Evolutionary conservation across 257 asterid genomes (phyloP), one percentile per base, ranked within the genome.

Genomic region (Capsicum pubescens): DNA sequence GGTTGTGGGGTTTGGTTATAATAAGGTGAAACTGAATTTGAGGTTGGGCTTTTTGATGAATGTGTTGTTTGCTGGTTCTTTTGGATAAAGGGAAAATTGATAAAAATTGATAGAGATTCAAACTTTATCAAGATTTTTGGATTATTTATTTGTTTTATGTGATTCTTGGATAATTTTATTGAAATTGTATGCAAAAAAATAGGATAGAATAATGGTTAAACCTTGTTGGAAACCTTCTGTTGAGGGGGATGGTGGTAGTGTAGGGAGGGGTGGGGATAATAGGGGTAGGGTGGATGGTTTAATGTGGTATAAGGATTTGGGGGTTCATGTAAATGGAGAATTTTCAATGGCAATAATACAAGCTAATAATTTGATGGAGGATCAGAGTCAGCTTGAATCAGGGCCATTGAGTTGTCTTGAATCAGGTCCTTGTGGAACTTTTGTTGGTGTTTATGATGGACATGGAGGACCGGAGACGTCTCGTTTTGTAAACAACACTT

Each of bases 391-490:
- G 89, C 93, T 96, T 58, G 99, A 92, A 89, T 94, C 97, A 0
- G 99, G 99, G 8, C 91, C 95, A 0, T 86, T 96, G 89, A 93
- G 97, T 85, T 87, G 84, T 6, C 90, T 90, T 52, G 91, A 82
- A 81, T 90, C 97, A 2, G 99, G 98, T 9, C 98, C 95, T 6
- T 63, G 81, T 83, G 99, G 98, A n/a, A 94, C 98, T 21, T 94
- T 94, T 71, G 83, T 96, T 50, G 99, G 99, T 55, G 95, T 96
- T 50, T 94, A 94, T 83, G 99, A 96, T 89, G 99, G 99, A n/a
- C 99, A 96, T 86, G 99, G 99, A 60, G 99, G 98, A 56, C 98
- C 99, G 1, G 98, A 96, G 91, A 86, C 99, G 3, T 83, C 99
- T 10, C 92, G 98, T 26, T 96, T 92, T 67, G 92, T 95, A 55